Conservation (phyloP, 129 eudicot species). For the Pittosporum tobira region DNA sequence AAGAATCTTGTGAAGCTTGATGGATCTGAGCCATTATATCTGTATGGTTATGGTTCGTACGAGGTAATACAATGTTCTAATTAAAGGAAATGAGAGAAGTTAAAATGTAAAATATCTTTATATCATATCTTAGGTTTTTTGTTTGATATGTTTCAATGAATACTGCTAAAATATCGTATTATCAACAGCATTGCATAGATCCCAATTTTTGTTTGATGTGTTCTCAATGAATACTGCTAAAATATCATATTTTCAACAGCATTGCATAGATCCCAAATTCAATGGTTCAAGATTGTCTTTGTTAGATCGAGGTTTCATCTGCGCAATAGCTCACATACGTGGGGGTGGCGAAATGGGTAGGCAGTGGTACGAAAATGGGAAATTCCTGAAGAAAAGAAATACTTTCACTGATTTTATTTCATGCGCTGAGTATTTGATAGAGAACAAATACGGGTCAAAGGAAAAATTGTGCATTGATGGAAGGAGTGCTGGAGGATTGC, state of each 20-base stretch:
- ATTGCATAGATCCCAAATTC: constrained; percentile 71
- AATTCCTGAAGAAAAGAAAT: constrained; percentile 63
- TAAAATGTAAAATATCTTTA: too few species aligned
- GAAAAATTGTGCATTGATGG: constrained; percentile 86
- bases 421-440: constrained; percentile 73
- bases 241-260: constrained; percentile 38
- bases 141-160: too few species aligned
- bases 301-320: constrained; percentile 80
- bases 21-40: constrained; percentile 74
- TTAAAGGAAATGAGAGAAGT: too few species aligned
- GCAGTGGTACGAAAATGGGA: constrained; percentile 94
- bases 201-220: too few species aligned
- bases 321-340: constrained; percentile 75
- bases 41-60: constrained; percentile 95
- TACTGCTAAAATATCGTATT: constrained; percentile 15
- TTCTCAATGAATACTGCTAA: too few species aligned
- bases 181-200: constrained; percentile 62
- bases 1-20: constrained; percentile 88
- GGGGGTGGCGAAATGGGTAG: constrained; percentile 99
- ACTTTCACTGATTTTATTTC: constrained; percentile 90
- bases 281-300: constrained; percentile 74
- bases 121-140: too few species aligned
- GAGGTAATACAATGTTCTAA: constrained; percentile 86
- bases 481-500: constrained; percentile 98
- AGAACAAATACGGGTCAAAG: constrained; percentile 72